Evolutionary conservation across 306 rosid species (phyloP).

Genomic region (Begonia fuchsioides): DNA sequence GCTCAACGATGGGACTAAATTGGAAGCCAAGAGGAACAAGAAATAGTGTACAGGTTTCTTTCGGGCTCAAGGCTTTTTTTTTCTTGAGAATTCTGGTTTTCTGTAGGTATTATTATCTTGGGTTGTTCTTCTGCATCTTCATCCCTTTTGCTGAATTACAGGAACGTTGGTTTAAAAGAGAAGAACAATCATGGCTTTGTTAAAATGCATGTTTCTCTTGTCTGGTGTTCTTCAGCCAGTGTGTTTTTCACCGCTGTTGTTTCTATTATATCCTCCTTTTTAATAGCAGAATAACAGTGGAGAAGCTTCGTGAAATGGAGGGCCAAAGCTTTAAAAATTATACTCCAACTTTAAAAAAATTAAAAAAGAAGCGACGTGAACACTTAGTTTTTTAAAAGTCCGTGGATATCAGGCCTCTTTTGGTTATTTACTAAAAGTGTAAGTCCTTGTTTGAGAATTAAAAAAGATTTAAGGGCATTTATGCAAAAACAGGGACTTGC

Average conservation of each 20-base stretch:
- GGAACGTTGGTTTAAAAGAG: not conserved
- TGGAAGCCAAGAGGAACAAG: conserved; percentile 67
- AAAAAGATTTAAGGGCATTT: conserved; percentile 8
- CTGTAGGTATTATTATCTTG: conserved; percentile 17
- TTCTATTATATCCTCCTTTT: no score
- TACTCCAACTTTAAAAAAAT: no score
- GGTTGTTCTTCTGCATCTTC: conserved; percentile 2
- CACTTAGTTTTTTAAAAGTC: no score
- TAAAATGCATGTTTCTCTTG: no score
- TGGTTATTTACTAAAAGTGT: not conserved
- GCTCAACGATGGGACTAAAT: conserved; percentile 70
- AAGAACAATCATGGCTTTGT: not conserved
- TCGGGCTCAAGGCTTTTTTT: no score
- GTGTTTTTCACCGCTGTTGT: no score
- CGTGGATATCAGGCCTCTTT: no score
- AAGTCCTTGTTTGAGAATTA: conserved; percentile 5
- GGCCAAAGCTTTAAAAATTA: no score
- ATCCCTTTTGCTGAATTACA: conserved; percentile 9
- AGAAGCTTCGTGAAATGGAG: no score
- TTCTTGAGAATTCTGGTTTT: not conserved
- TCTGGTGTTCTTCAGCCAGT: no score
- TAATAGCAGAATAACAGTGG: no score
- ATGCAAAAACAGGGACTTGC: conserved; percentile 22
- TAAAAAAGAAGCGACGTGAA: no score
- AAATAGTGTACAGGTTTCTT: conserved; percentile 41